Conservation (phyloP, 1,139 yeast species). For the Lodderomyces margitis region DNA sequence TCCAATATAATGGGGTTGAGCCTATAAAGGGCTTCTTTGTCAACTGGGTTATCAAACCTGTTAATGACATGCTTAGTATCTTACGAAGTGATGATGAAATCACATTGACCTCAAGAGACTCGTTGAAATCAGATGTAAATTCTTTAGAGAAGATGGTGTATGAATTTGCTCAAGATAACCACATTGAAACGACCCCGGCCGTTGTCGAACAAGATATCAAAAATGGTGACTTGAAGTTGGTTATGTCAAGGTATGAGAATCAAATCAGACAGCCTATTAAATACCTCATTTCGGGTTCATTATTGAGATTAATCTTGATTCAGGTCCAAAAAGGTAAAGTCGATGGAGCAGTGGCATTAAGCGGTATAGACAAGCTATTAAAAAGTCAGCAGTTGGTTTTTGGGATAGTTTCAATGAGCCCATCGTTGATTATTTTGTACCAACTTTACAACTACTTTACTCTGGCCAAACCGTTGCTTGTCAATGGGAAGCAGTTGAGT, state of each 20-base stretch:
- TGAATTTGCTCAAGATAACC: constrained; percentile 60
- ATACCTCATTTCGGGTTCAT: constrained; percentile 62
- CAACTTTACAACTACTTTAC: constrained; percentile 29
- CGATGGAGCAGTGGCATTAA: constrained; percentile 87
- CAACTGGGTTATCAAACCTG: constrained; percentile 83
- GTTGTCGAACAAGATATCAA: constrained; percentile 42
- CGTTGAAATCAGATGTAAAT: constrained; percentile 72
- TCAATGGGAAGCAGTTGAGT: constrained; percentile 41
- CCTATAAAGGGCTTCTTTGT: constrained; percentile 65
- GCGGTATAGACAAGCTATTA: constrained; percentile 84
- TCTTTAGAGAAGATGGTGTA: constrained; percentile 86
- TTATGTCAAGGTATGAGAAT: constrained; percentile 76
- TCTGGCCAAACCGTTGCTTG: constrained; percentile 35
- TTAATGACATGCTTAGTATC: constrained; percentile 71
- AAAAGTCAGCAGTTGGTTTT: constrained; percentile 91
- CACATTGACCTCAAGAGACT: constrained; percentile 76
- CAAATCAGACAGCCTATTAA: constrained; percentile 71
- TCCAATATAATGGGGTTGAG: constrained; percentile 56
- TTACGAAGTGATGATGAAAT: constrained; percentile 80
- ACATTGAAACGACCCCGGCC: constrained; percentile 14
- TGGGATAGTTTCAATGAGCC: constrained; percentile 86
- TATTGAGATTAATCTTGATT: constrained; percentile 74
- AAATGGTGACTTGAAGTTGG: constrained; percentile 73
- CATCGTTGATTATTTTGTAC: constrained; percentile 63
- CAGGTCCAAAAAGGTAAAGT: constrained; percentile 95